Evolutionary conservation across 306 rosid genomes (phyloP).

Genomic region (Dryas alaskensis): DNA sequence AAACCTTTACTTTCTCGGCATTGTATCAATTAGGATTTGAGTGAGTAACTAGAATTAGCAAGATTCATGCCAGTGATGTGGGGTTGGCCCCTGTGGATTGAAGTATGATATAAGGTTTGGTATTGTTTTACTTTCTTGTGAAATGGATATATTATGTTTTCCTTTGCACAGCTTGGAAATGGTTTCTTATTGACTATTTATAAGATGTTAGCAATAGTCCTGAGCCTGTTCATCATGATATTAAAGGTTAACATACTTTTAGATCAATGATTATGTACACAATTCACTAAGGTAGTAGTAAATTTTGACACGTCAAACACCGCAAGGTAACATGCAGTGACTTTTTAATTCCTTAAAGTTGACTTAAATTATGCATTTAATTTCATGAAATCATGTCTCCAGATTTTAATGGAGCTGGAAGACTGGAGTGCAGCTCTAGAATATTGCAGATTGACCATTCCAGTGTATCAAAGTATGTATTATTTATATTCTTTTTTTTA

Average conservation of each 20-base stretch:
- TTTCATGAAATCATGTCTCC: conserved; percentile 24
- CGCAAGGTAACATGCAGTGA: not conserved
- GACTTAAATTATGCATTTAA: not conserved
- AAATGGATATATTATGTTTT: not conserved
- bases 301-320: not conserved
- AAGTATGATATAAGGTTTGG: no score
- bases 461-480: conserved; percentile 72
- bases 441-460: conserved; percentile 84
- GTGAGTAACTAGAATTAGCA: not conserved
- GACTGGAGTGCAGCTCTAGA: conserved; percentile 77
- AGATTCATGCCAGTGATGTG: not conserved
- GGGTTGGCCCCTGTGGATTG: no score
- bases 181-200: not conserved
- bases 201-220: not conserved
- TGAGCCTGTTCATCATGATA: not conserved
- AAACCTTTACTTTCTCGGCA: no score
- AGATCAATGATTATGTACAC: not conserved
- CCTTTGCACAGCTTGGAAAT: not conserved
- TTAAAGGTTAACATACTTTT: not conserved
- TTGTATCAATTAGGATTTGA: no score
- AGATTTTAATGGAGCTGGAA: conserved; percentile 81
- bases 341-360: not conserved
- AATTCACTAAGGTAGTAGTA: not conserved
- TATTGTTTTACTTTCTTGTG: no score
- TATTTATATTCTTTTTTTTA: not conserved